Conservation (phyloP, 164 flowering plant species). For the Stephania japonica region DNA sequence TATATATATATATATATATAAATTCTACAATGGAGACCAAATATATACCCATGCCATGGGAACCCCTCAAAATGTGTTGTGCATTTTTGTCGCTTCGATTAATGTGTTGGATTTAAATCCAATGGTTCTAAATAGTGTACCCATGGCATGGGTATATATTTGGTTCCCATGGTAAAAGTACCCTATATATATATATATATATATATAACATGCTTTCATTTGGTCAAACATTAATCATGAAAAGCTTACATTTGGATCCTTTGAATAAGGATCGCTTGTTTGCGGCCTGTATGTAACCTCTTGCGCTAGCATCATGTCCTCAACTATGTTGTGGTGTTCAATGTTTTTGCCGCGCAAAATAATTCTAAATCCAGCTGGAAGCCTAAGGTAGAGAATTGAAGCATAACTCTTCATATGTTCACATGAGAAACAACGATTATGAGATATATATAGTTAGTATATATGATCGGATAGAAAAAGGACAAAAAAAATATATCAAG, state of each 20-base stretch:
- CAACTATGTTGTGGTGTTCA: conserved; percentile 82
- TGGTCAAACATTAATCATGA: not conserved
- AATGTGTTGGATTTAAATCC: too few relatives aligned
- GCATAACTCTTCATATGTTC: conserved; percentile 67
- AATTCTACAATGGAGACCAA: too few relatives aligned
- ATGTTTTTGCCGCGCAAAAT: conserved; percentile 85
- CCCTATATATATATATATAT: too few relatives aligned
- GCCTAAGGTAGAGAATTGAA: conserved; percentile 80
- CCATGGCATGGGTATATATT: too few relatives aligned
- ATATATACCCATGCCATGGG: too few relatives aligned
- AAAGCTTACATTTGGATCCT: conserved; percentile 42
- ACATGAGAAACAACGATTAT: conserved; percentile 6
- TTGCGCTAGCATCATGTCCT: conserved; percentile 80
- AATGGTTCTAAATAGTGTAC: too few relatives aligned
- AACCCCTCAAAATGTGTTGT: too few relatives aligned
- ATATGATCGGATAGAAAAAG: not conserved
- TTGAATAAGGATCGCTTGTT: conserved; percentile 31
- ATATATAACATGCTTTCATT: not conserved
- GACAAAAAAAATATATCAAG: not conserved
- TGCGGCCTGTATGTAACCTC: conserved; percentile 71
- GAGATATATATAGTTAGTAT: not conserved
- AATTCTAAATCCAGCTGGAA: conserved; percentile 71
- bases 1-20: not conserved
- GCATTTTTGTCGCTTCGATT: too few relatives aligned
- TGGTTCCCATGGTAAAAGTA: too few relatives aligned